Base-by-base conservation (phyloP, 345 rosid species). In the Cochlearia excelsa region DNA sequence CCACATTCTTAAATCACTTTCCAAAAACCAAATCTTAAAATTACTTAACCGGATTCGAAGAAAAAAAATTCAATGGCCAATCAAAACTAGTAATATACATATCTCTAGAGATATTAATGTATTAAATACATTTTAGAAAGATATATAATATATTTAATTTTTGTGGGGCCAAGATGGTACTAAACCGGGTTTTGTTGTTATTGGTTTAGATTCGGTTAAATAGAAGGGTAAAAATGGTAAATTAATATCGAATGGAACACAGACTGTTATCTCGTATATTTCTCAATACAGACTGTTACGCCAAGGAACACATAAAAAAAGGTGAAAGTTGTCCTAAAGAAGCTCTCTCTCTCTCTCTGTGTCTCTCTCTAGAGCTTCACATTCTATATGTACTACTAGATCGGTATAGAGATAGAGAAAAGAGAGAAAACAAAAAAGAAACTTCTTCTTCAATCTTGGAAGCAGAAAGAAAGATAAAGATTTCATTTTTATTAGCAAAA, bases 231-330 rank as follows among this genome's bases (percentile, higher is more conserved):
- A 48, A 40, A 46, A 26, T 40, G 9, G 67, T 69, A 69, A 69
- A 9, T 8, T 5, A 23, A 30, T 6, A 26, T 0, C 7, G 23
- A 2, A 44, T 38, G 50, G 59, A 16, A 16, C 23, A 16, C 23
- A 16, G 23, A 16, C 23, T 16, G 23, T 16, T 51, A 30, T 61
- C 68, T 61, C 51, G 56, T 54, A 61, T 53, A 16, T 51, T 35
- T 30, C 51, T 7, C 48, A 38, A 51, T 11, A 61, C 73, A 61
- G 73, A 40, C 73, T 69, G 68, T 69, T 69, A 69, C 68, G 51
- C 58, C 2, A 69, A 46, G 61, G 26, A 48, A 35, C 23, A 16
- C 23, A 16, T 16, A 23, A 9, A 9, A 9, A 30, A 38, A 53
- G 52, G 23, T 35, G 53, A 51, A 67, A 67, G 58, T 40, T 58